A percentile compares a stretch with the other conserved stretches of the same genome.
Evolutionary conservation across 2,329 filamentous ascomycete species (phyloP).

Genomic region (Nemania diffusa): DNA sequence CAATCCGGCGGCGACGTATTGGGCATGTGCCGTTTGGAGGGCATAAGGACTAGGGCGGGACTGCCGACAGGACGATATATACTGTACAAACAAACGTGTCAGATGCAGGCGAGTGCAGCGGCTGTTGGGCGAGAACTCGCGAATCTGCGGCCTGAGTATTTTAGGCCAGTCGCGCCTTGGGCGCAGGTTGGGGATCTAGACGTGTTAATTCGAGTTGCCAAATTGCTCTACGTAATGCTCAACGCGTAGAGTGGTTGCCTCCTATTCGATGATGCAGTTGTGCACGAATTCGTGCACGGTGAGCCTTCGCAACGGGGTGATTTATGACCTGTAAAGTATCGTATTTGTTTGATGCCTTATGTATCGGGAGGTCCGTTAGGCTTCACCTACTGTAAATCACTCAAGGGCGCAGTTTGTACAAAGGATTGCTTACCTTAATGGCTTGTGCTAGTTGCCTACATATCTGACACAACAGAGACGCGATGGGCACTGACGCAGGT

Average conservation of each 20-base stretch:
- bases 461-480: no score
- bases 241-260: neutral
- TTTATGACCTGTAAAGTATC: neutral
- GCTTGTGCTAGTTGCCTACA: no score
- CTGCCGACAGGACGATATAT: neutral
- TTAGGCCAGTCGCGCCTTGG: neutral
- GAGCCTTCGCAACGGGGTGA: neutral
- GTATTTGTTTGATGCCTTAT: neutral
- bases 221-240: neutral
- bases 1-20: neutral
- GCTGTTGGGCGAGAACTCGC: conserved; percentile 1
- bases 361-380: neutral
- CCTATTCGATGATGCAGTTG: neutral
- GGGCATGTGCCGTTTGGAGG: neutral
- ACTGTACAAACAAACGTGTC: neutral
- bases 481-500: no score
- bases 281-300: neutral
- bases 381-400: no score
- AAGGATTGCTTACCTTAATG: no score
- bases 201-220: neutral
- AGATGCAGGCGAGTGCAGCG: neutral
- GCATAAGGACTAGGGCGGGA: neutral
- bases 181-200: neutral
- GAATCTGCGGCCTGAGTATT: neutral
- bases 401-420: no score